A percentile compares a stretch with the other conserved stretches of the same genome.
Conservation (phyloP, 768 basidiomycete genomes). For the Amanita pseudoporphyria region DNA sequence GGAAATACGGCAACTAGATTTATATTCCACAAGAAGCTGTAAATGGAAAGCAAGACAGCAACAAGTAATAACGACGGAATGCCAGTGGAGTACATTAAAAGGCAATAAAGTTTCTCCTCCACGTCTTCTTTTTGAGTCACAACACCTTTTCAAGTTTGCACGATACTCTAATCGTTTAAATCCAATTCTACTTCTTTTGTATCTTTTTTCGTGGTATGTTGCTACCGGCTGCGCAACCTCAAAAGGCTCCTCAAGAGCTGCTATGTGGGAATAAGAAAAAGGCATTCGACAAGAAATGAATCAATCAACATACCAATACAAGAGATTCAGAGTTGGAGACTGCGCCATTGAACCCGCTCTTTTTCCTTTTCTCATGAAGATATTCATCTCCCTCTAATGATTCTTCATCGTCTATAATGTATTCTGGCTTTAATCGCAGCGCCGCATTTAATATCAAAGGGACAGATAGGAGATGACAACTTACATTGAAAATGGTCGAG, state of each 20-base stretch:
- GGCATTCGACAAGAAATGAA: not conserved
- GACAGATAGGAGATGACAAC: not conserved
- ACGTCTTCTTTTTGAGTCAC: not conserved
- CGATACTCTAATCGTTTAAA: not conserved
- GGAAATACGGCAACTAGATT: no score
- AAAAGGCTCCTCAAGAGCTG: not conserved
- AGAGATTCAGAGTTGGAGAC: not conserved
- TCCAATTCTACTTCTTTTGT: not conserved
- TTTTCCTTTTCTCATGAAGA: not conserved
- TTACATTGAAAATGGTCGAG: not conserved
- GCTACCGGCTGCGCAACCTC: not conserved
- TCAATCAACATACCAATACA: not conserved
- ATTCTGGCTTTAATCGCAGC: not conserved
- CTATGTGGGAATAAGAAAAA: slow-evolving; percentile 1
- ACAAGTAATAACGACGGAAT: not conserved
- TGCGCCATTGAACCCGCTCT: not conserved
- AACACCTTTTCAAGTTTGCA: not conserved
- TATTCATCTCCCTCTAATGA: slow-evolving; percentile 2
- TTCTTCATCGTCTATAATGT: not conserved
- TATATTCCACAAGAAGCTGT: no score
- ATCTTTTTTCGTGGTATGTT: not conserved
- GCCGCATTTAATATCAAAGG: not conserved
- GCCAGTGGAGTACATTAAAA: no score
- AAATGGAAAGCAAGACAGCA: not conserved
- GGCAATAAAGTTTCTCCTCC: not conserved